phyloP scores from a whole-genome alignment of 140 eudicot species.

The Ambrosia hybrid region DNA sequence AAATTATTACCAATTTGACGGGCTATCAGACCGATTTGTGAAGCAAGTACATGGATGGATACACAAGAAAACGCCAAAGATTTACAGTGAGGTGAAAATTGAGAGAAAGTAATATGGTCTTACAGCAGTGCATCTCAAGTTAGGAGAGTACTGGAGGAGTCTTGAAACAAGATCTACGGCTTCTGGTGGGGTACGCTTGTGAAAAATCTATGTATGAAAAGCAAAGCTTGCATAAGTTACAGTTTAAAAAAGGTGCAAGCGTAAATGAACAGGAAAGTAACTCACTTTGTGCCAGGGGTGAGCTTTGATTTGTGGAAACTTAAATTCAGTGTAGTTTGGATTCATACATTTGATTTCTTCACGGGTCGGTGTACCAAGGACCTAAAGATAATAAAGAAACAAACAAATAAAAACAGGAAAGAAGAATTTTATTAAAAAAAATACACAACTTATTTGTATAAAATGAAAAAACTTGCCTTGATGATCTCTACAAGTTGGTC shows the following conservation, averaged over 20 bases:
- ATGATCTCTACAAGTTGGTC: too few relatives aligned
- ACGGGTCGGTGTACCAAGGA: slow-evolving; percentile 62
- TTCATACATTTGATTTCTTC: slow-evolving; percentile 70
- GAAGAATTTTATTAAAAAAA: background rate
- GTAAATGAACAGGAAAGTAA: background rate
- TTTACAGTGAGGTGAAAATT: background rate
- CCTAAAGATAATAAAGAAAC: slow-evolving; percentile 26
- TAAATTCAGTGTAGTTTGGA: slow-evolving; percentile 62
- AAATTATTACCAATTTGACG: too few relatives aligned
- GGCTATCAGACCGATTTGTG: too few relatives aligned
- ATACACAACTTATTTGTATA: background rate
- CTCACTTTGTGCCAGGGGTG: slow-evolving; percentile 63
- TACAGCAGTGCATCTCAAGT: slow-evolving; percentile 57
- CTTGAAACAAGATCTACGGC: slow-evolving; percentile 62
- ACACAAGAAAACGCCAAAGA: background rate
- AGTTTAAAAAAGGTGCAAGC: background rate
- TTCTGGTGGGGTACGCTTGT: slow-evolving; percentile 59
- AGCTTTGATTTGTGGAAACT: slow-evolving; percentile 56
- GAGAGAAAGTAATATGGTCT: slow-evolving; percentile 24
- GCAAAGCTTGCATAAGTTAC: background rate
- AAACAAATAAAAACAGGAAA: slow-evolving; percentile 2
- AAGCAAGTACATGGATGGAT: too few relatives aligned
- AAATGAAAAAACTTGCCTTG: slow-evolving; percentile 37
- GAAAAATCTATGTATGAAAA: slow-evolving; percentile 41
- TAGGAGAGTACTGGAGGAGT: slow-evolving; percentile 60